A percentile compares a stretch with the other conserved stretches of the same genome.
Evolutionary conservation across 2,329 filamentous ascomycete species (phyloP).

Genomic region (Fusarium sp.): DNA sequence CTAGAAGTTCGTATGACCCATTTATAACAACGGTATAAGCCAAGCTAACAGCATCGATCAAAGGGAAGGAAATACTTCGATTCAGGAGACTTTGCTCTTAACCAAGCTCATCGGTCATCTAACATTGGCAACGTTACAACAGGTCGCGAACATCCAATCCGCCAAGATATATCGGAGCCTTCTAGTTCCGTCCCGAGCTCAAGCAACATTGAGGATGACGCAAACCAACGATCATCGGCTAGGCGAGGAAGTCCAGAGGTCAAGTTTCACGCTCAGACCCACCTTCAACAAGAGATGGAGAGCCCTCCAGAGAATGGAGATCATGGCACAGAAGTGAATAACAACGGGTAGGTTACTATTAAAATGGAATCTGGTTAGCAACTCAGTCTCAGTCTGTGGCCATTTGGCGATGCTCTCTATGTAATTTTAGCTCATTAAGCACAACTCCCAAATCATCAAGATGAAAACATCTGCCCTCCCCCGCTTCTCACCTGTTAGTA

Average conservation of each 20-base stretch:
- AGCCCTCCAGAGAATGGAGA: neutral
- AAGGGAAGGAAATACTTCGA: conserved; percentile 35
- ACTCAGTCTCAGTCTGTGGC: no score
- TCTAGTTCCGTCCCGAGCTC: conserved; percentile 23
- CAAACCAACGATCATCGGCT: neutral
- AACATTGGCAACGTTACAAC: conserved; percentile 27
- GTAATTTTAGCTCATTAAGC: no score
- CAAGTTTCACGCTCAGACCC: neutral
- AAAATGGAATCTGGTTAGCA: accelerated
- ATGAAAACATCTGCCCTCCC: no score
- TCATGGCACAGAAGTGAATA: neutral
- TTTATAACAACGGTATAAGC: no score
- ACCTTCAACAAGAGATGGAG: conserved; percentile 1
- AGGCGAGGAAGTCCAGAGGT: neutral
- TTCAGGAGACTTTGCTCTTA: conserved; percentile 35
- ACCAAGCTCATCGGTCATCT: conserved; percentile 25
- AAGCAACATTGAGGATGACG: conserved; percentile 18
- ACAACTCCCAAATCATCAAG: no score
- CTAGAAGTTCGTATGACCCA: conserved; percentile 8
- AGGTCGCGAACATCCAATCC: conserved; percentile 26
- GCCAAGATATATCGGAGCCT: conserved; percentile 21
- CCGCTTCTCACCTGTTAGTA: accelerated
- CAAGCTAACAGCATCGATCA: neutral
- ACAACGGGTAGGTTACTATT: neutral
- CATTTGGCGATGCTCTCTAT: no score